Percentiles rank a stretch among this genome's conserved stretches.
These are phyloP conservation scores for Ustilago cynodontis DNA, from an alignment of 1,284 basidiomycete species.

Conservation along the genomic window DNA sequence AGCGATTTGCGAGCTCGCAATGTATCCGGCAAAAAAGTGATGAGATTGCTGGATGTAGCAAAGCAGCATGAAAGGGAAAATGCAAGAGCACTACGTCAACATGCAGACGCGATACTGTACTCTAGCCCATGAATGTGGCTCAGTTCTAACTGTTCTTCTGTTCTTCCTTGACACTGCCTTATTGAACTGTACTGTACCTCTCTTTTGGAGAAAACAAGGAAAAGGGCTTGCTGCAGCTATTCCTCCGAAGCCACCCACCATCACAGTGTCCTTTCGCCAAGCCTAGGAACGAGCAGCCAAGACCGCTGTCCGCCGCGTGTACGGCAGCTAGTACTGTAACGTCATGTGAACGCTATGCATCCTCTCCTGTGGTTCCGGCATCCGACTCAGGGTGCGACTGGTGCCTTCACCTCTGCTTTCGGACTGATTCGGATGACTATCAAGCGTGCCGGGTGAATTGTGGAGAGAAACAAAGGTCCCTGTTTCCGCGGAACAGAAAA, in stretches of 20 bases:
- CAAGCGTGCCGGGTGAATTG: too few relatives aligned
- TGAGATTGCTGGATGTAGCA: background rate
- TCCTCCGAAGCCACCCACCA: too few relatives aligned
- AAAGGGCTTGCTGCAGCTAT: too few relatives aligned
- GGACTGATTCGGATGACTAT: too few relatives aligned
- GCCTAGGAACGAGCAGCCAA: too few relatives aligned
- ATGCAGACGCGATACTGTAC: background rate
- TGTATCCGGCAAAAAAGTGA: background rate
- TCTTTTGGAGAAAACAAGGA: too few relatives aligned
- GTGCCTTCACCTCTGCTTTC: background rate
- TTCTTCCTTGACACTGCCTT: background rate
- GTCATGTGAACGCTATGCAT: background rate
- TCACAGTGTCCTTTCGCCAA: too few relatives aligned
- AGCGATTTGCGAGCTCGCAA: too few relatives aligned
- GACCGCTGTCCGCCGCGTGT: too few relatives aligned
- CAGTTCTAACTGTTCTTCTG: background rate
- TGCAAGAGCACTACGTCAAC: slow-evolving; percentile 4
- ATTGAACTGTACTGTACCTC: background rate
- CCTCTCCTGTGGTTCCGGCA: background rate
- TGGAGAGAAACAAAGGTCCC: background rate
- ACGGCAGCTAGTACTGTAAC: background rate
- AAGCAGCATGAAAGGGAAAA: background rate
- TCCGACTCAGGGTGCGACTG: background rate
- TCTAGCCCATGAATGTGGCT: slow-evolving; percentile 6
- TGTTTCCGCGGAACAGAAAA: slow-evolving; percentile 2